Evolutionary conservation across 768 basidiomycete species (phyloP).

Genomic region (Cystofilobasidium ferigula): DNA sequence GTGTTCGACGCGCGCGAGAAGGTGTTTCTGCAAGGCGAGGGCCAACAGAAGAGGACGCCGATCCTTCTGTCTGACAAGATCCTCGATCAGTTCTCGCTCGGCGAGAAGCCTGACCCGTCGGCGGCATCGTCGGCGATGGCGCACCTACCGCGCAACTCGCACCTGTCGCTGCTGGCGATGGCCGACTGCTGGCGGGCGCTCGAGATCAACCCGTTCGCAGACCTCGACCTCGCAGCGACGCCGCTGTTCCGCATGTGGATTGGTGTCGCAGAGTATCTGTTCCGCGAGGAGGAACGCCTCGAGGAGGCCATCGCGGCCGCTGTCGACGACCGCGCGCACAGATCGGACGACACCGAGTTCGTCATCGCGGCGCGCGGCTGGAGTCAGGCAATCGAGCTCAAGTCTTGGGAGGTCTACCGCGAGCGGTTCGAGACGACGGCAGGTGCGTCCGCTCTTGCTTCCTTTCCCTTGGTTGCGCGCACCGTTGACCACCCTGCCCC

Average conservation of each 20-base stretch:
- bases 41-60: constrained; percentile 39
- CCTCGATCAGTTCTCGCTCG: constrained; percentile 80
- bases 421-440: constrained; percentile 65
- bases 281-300: constrained; percentile 55
- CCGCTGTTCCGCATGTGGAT: constrained; percentile 95
- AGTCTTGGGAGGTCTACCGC: constrained; percentile 78
- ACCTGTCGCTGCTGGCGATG: constrained; percentile 90
- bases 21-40: constrained; percentile 52
- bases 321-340: constrained; percentile 61
- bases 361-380: constrained; percentile 85
- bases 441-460: constrained; percentile 29
- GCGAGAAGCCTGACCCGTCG: constrained; percentile 38
- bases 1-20: constrained; percentile 60
- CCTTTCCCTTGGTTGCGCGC: background rate
- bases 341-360: constrained; percentile 87
- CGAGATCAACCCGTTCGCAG: constrained; percentile 73
- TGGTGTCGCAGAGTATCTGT: constrained; percentile 91
- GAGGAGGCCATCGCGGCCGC: constrained; percentile 63
- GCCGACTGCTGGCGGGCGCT: constrained; percentile 94
- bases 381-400: constrained; percentile 90
- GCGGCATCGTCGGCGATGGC: constrained; percentile 30
- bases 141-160: constrained; percentile 75
- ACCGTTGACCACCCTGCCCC: background rate
- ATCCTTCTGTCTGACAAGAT: constrained; percentile 75
- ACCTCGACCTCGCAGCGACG: constrained; percentile 85